Evolutionary conservation across 176 grass and related monocot species (phyloP).

Genomic region (Rhynchospora breviuscula): DNA sequence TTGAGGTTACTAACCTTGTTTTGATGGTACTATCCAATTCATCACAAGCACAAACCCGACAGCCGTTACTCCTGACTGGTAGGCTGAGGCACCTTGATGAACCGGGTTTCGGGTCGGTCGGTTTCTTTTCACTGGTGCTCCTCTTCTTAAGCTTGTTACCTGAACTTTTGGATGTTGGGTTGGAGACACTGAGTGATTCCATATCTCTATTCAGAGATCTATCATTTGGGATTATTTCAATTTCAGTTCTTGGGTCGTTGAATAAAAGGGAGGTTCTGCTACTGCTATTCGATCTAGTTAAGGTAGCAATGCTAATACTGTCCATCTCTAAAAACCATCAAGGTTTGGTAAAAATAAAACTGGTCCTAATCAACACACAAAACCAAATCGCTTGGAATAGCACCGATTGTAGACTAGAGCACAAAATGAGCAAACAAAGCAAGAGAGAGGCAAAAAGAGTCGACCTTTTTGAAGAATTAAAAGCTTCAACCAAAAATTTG

Average conservation of each 20-base stretch:
- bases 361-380: background rate
- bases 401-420: background rate
- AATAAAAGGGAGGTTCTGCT: slow-evolving; percentile 37
- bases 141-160: slow-evolving; percentile 19
- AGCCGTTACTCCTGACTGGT: slow-evolving; percentile 49
- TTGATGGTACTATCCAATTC: slow-evolving; percentile 38
- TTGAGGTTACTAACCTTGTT: slow-evolving; percentile 23
- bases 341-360: background rate
- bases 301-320: slow-evolving; percentile 6
- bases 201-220: slow-evolving; percentile 22
- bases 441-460: background rate
- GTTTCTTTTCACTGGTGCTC: background rate
- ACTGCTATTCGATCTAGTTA: slow-evolving; percentile 54
- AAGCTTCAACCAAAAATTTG: slow-evolving; percentile 5
- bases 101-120: background rate
- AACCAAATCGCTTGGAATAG: background rate
- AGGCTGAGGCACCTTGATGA: slow-evolving; percentile 42
- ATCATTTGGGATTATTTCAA: slow-evolving; percentile 14
- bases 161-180: slow-evolving; percentile 4
- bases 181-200: slow-evolving; percentile 32
- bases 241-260: slow-evolving; percentile 14
- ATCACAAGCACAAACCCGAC: slow-evolving; percentile 70
- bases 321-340: slow-evolving; percentile 18
- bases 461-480: background rate
- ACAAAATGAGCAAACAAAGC: background rate